Conservation (phyloP, 163 green algal genomes). For the Chlorella variabilis region DNA sequence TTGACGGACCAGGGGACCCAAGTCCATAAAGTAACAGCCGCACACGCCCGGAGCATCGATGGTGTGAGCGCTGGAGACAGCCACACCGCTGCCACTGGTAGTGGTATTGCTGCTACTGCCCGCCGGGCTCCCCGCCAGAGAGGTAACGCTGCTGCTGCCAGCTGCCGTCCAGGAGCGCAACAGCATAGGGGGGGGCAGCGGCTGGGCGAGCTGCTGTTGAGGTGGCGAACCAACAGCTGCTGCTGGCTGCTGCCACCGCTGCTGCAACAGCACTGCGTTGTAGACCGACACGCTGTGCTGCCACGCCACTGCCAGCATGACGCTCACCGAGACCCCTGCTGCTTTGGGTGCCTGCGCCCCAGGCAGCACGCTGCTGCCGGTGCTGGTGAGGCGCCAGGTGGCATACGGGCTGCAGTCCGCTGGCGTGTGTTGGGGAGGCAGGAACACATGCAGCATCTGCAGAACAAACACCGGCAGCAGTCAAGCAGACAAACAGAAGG, state of each 20-base stretch:
- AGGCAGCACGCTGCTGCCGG: neutral
- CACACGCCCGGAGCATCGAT: slow-evolving; percentile 31
- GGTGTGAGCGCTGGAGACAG: neutral
- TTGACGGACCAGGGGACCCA: slow-evolving; percentile 62
- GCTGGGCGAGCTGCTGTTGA: slow-evolving; percentile 28
- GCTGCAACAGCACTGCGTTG: slow-evolving; percentile 5
- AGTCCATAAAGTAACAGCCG: slow-evolving; percentile 70
- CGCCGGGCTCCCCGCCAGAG: too few relatives aligned
- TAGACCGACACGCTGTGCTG: slow-evolving; percentile 27
- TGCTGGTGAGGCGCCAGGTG: slow-evolving; percentile 44
- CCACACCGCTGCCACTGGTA: neutral
- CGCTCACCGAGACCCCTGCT: neutral
- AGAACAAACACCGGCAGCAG: neutral
- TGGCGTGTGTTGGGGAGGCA: slow-evolving; percentile 33
- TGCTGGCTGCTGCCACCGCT: neutral
- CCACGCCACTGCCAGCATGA: slow-evolving; percentile 38
- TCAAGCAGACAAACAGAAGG: neutral
- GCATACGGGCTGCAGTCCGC: slow-evolving; percentile 47
- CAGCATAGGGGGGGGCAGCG: slow-evolving; percentile 28
- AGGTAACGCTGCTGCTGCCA: neutral
- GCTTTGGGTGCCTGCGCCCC: too few relatives aligned
- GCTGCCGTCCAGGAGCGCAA: slow-evolving; percentile 36
- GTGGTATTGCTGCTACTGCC: neutral
- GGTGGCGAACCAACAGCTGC: neutral
- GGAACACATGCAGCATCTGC: slow-evolving; percentile 58